Evolutionary conservation across 2,329 filamentous ascomycete species (phyloP), one percentile per base, ranked within the genome.

Genomic region (Alternaria infectoria): DNA sequence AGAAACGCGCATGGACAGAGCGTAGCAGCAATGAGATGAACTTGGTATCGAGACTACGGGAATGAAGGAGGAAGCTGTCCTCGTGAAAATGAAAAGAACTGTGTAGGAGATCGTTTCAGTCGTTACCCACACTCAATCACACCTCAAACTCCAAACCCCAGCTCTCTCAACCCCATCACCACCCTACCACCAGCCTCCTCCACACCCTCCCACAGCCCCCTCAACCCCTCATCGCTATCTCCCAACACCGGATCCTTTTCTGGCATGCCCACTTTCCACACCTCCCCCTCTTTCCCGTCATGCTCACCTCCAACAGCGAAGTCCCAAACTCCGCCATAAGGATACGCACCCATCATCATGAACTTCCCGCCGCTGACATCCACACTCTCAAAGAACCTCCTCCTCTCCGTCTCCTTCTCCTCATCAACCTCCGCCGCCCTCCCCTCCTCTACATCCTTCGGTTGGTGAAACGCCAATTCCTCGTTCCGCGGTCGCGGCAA

Each of bases 271-370:
- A 86, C 81, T 19, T 64, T 62, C 85, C 86, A 87, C 0, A 83
- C 79, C 61, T 77, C 69, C 52, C 81, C 77, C 67, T 81, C 84
- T 15, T 74, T 68, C 12, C 77, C 81, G 19, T 69, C 71, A 69
- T 84, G 74, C 63, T 83, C 82, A 1, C 83, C 83, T 9, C 83
- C 84, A 3, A 80, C 74, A 5, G 76, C 76, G 70, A 85, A 87
- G 70, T 87, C 85, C 86, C 86, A 88, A 11, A 76, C 73, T 1
- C 77, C 77, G 3, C 82, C 80, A 36, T 70, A 69, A 3, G 85
- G 85, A 78, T 89, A 89, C 5, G 85, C 86, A 0, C 87, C 87
- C 74, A 88, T 83, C 86, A 87, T 87, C 55, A 82, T 85, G 66
- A 86, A 87, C 54, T 70, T 64, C 0, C 84, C 84, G 2, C 73